Evolutionary conservation across 495 filamentous ascomycete genomes (phyloP).

Genomic region (Hypoxylon subgilvum): DNA sequence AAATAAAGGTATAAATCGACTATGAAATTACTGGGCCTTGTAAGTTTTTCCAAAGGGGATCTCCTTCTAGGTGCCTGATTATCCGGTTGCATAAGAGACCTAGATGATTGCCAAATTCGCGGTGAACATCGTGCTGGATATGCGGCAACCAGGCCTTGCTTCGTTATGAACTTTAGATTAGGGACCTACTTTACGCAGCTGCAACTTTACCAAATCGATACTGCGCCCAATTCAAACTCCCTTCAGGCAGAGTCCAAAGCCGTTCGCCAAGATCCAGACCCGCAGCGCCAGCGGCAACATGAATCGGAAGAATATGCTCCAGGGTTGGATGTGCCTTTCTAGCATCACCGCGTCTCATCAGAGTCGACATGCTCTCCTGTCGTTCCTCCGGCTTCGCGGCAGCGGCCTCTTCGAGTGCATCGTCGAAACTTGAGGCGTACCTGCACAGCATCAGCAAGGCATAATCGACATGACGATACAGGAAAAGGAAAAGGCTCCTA

Average conservation of each 20-base stretch:
- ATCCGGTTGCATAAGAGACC: too few species aligned
- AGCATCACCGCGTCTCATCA: conserved; percentile 65
- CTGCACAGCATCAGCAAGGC: not conserved
- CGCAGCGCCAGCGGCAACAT: conserved; percentile 68
- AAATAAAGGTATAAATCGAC: too few species aligned
- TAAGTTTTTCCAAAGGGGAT: too few species aligned
- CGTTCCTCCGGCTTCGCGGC: conserved; percentile 54
- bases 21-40: too few species aligned
- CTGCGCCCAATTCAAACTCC: conserved; percentile 68
- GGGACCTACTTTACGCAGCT: not conserved
- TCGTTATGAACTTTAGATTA: too few species aligned
- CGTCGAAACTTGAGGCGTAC: conserved; percentile 68
- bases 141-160: too few species aligned
- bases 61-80: too few species aligned
- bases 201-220: conserved; percentile 65
- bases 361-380: conserved; percentile 58
- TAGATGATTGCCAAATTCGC: too few species aligned
- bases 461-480: not conserved
- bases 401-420: conserved; percentile 68
- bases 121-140: too few species aligned
- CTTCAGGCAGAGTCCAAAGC: conserved; percentile 64
- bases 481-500: not conserved
- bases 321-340: conserved; percentile 69
- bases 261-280: conserved; percentile 60
- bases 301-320: conserved; percentile 62